Evolutionary conservation across 352 stramenopile species (phyloP), one percentile per base, ranked within the genome.

Genomic region (Phytophthora foliorum): DNA sequence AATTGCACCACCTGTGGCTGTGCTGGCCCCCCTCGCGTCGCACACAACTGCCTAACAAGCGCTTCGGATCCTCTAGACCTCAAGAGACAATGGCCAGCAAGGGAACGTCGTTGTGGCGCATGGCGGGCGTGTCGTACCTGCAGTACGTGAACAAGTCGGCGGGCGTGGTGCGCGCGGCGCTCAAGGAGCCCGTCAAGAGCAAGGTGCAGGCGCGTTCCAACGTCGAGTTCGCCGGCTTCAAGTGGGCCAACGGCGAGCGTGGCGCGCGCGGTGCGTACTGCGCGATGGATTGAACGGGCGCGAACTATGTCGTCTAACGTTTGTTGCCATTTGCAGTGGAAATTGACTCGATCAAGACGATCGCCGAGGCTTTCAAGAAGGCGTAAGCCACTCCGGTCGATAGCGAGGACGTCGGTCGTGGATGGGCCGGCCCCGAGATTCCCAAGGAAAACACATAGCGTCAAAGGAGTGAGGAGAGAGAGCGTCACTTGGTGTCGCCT

Each of bases 131-230:
- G 63, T 96, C 88, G 57, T 96, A 96, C 81, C 80, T 96, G 67
- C 86, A 94, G 81, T 96, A 96, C 80, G 80, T 90, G 53, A 96
- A 96, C 84, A 84, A 93, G 80, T 93, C 83, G 68, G 88, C 88
- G 32, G 59, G 52, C 60, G 79, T 94, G 54, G 74, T 96, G 45
- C 88, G 88, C 24, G 80, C 87, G 62, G 69, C 84, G 49, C 75
- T 94, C 46, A 96, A 96, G 84, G 88, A 96, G 69, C 88, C 88
- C n/a, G 69, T 94, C 55, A 96, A 96, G 82, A 94, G 80, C 84
- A 94, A 88, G 60, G 63, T 94, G 52, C 44, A 82, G 36, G 60
- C 81, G 41, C 86, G 88, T 54, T 90, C 81, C 55, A 81, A 92
- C 57, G 83, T 96, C 68, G 76, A 93, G 71, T 94, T 94, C 63